These are phyloP conservation scores for Gracilaria gracilis DNA, from an alignment of 23 red algal genomes.

Conservation along the genomic window DNA sequence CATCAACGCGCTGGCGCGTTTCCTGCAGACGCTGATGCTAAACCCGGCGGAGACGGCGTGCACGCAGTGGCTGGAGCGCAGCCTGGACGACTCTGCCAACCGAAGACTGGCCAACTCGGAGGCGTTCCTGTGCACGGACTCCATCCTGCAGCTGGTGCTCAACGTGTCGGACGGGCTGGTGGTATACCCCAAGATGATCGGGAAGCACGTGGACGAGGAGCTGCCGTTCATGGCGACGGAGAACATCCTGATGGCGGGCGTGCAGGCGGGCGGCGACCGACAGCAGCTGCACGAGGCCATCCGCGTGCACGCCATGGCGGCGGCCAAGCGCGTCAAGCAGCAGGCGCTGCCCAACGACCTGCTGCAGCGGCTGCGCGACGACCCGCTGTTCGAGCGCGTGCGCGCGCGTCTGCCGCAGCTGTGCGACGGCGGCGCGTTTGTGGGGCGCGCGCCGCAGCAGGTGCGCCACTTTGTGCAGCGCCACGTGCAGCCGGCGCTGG, in stretches of 20 bases:
- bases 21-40: conserved; percentile 83
- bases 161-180: conserved; percentile 89
- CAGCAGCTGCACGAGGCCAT: conserved; percentile 90
- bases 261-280: conserved; percentile 84
- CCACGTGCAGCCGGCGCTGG: conserved; percentile 29
- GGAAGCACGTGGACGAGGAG: conserved; percentile 76
- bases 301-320: conserved; percentile 76
- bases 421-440: conserved; percentile 71
- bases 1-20: conserved; percentile 82
- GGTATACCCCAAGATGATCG: conserved; percentile 86
- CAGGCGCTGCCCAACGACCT: conserved; percentile 85
- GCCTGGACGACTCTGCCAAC: conserved; percentile 91
- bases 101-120: conserved; percentile 81
- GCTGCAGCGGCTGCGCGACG: conserved; percentile 60
- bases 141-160: conserved; percentile 87
- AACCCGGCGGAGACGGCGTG: conserved; percentile 94
- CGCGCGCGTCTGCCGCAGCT: conserved; percentile 62
- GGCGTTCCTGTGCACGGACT: conserved; percentile 86
- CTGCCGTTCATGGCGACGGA: conserved; percentile 98
- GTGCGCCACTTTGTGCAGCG: conserved; percentile 83
- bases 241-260: conserved; percentile 87
- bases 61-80: conserved; percentile 95
- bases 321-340: conserved; percentile 83
- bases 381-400: conserved; percentile 64
- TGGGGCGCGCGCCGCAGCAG: conserved; percentile 89